A percentile compares a stretch with the other conserved stretches of the same genome.
Evolutionary conservation across 2,329 filamentous ascomycete genomes (phyloP).

Genomic region (Penicillium polonicum): DNA sequence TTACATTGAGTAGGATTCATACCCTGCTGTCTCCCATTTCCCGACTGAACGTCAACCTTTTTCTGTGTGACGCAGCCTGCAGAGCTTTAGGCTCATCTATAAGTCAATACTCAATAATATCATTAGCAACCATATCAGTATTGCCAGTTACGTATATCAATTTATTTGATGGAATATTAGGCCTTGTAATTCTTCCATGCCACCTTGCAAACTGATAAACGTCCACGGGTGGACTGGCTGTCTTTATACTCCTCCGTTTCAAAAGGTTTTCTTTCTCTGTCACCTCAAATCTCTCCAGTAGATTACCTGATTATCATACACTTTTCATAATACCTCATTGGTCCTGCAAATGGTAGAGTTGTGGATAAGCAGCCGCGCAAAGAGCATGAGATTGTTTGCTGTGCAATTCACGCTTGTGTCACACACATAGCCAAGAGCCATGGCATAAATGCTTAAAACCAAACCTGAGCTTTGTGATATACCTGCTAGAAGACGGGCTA

Average conservation of each 20-base stretch:
- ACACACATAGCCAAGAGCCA: not conserved
- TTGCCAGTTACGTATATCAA: not conserved
- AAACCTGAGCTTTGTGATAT: not conserved
- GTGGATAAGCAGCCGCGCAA: too few relatives aligned
- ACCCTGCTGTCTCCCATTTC: not conserved
- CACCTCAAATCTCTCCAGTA: too few relatives aligned
- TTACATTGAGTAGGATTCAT: not conserved
- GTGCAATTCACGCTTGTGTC: too few relatives aligned
- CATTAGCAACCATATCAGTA: not conserved
- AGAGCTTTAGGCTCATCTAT: not conserved
- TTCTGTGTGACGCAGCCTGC: not conserved
- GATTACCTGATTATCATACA: too few relatives aligned
- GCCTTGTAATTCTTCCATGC: not conserved
- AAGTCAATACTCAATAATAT: too few relatives aligned
- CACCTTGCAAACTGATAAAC: not conserved
- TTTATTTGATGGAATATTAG: not conserved
- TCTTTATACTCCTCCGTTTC: too few relatives aligned
- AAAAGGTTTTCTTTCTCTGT: too few relatives aligned
- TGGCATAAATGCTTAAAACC: not conserved
- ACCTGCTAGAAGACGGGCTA: not conserved
- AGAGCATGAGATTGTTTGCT: too few relatives aligned
- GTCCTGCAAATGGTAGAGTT: too few relatives aligned
- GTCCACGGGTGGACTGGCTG: not conserved
- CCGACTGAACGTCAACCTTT: not conserved
- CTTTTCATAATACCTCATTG: too few relatives aligned